phyloP scores from a whole-genome alignment of 495 filamentous ascomycete species.

The Daldinia loculata region DNA sequence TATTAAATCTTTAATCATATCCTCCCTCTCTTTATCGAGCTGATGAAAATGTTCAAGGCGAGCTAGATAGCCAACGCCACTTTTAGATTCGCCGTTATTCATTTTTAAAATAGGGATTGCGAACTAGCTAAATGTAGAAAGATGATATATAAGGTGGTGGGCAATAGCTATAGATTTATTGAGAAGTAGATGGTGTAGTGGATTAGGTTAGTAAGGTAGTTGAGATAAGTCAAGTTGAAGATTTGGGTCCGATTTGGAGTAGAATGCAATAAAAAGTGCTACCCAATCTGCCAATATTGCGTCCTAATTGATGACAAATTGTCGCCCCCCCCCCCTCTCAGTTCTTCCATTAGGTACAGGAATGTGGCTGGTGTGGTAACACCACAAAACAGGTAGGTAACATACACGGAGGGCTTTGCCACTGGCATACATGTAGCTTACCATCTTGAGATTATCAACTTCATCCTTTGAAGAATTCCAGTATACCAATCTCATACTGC shows the following conservation, averaged over 20 bases:
- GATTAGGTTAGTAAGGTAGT: neutral
- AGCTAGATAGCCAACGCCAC: constrained; percentile 18
- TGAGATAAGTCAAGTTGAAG: neutral
- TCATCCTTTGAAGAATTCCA: neutral
- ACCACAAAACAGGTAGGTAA: neutral
- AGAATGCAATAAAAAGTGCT: neutral
- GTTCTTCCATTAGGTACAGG: neutral
- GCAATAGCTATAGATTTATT: neutral
- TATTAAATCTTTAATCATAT: constrained; percentile 32
- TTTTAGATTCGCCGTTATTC: constrained; percentile 7
- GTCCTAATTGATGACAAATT: constrained; percentile 3
- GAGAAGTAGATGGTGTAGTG: neutral
- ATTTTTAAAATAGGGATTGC: constrained; percentile 12
- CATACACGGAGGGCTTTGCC: neutral
- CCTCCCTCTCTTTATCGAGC: constrained; percentile 30
- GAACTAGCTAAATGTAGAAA: neutral
- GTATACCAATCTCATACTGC: neutral
- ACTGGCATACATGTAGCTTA: neutral
- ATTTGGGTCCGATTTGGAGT: neutral
- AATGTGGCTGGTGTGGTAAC: neutral
- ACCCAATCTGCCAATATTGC: neutral
- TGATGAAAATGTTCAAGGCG: constrained; percentile 25
- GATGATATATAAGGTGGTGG: neutral
- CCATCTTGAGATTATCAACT: neutral
- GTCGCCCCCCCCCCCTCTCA: neutral